Conservation (phyloP, 106 monocot genomes). For the Platanthera zijinensis region DNA sequence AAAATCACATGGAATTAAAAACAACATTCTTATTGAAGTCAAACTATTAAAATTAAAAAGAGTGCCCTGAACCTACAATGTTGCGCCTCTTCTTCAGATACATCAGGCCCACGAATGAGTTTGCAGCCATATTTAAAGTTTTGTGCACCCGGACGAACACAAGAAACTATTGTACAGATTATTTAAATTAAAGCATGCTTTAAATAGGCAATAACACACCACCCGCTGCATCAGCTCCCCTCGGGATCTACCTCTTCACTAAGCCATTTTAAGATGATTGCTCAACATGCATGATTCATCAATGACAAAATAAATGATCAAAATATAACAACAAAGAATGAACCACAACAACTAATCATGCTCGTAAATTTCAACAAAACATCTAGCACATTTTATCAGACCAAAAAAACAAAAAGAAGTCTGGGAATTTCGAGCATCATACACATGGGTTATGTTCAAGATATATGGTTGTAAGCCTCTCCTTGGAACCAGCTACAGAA, state of each 20-base stretch:
- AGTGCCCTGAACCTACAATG: too few species aligned
- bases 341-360: neutral
- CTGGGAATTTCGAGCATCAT: conserved; percentile 20
- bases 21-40: too few species aligned
- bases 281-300: neutral
- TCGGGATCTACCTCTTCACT: neutral
- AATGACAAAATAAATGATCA: neutral
- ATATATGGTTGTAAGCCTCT: conserved; percentile 78
- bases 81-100: too few species aligned
- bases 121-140: neutral
- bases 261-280: neutral
- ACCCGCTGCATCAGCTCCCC: neutral
- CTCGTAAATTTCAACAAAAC: neutral
- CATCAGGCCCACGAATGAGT: too few species aligned
- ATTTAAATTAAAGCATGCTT: neutral
- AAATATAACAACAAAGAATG: neutral
- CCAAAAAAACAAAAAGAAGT: neutral
- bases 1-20: too few species aligned
- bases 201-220: neutral
- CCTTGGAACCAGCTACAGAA: conserved; percentile 66
- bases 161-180: neutral
- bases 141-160: too few species aligned
- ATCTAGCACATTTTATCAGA: neutral
- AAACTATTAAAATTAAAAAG: too few species aligned
- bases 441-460: conserved; percentile 95